Evolutionary conservation across 805 yeast species (phyloP), one percentile per base, ranked within the genome.

Genomic region (Metschnikowia cerradonensis): DNA sequence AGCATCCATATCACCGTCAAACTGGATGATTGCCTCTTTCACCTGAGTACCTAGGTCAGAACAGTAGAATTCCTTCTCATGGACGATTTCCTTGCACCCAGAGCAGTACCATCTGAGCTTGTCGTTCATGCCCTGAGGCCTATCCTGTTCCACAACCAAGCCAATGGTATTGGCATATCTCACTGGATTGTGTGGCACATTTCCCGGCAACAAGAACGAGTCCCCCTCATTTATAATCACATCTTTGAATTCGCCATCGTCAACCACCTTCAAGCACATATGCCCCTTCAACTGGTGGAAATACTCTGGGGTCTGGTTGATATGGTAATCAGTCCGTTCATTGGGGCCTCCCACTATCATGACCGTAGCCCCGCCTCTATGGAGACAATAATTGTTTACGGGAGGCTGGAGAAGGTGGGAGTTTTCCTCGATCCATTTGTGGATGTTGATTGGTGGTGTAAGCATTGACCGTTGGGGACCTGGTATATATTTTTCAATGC

Each of bases 291-390:
- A 80, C 76, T 87, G 92, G 68, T 86, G 83, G 66, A 91, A 91
- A 81, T 90, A 91, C 62, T 91, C 97, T 0, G 97, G 97, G 0
- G 97, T 91, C 60, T 89, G 95, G 63, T 91, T 91, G 45, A 91
- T 81, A 63, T 91, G 97, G 65, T 89, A 91, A 65, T 91, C 97
- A 0, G 96, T 90, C 51, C 97, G 76, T 61, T 85, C 96, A 65
- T 91, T 91, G 3, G 97, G 97, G 0, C 97, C 97, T 14, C 97
- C 97, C 1, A 91, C 96, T 47, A 90, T 83, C 97, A 91, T 91
- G 35, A 90, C 90, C 0, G 97, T 90, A 65, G 87, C 88, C 0
- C 97, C 97, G 4, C 95, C 96, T 44, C 90, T 76, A 67, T 91
- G 96, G 30, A 91, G 79, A 62, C 97, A 90, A 70, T 71, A 91